These are phyloP conservation scores for Syzygium grande DNA, from an alignment of 345 rosid species.

Conservation along the genomic window DNA sequence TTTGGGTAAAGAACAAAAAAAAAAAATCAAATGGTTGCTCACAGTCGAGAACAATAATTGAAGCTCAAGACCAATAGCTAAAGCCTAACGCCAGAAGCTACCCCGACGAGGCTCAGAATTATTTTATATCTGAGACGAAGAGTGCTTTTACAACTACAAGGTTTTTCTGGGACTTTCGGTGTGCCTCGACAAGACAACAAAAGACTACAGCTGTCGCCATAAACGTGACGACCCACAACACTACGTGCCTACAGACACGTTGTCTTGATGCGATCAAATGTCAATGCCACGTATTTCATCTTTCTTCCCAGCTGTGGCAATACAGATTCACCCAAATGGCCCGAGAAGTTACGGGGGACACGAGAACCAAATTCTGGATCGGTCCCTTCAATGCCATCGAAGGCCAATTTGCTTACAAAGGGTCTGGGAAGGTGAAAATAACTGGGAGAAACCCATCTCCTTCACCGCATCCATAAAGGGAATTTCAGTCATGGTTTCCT, in stretches of 20 bases:
- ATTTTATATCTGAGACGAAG: not conserved
- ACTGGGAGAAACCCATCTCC: not conserved
- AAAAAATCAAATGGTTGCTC: not conserved
- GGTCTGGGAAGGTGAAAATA: not conserved
- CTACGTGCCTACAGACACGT: not conserved
- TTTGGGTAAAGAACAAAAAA: no score
- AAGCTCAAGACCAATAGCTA: not conserved
- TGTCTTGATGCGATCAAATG: not conserved
- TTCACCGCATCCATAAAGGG: not conserved
- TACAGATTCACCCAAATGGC: not conserved
- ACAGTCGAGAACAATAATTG: not conserved
- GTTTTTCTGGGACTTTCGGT: not conserved
- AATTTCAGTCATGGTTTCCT: not conserved
- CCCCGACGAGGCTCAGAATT: not conserved
- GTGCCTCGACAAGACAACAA: not conserved
- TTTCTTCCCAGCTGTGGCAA: not conserved
- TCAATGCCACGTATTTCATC: not conserved
- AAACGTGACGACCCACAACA: not conserved
- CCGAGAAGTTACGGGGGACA: not conserved
- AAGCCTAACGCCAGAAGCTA: not conserved
- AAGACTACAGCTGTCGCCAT: not conserved
- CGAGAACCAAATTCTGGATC: not conserved
- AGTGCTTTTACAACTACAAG: not conserved
- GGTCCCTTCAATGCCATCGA: not conserved
- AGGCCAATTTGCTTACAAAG: not conserved